phyloP scores from a whole-genome alignment of 768 basidiomycete species.

The Strobilomyces echinocephalus region DNA sequence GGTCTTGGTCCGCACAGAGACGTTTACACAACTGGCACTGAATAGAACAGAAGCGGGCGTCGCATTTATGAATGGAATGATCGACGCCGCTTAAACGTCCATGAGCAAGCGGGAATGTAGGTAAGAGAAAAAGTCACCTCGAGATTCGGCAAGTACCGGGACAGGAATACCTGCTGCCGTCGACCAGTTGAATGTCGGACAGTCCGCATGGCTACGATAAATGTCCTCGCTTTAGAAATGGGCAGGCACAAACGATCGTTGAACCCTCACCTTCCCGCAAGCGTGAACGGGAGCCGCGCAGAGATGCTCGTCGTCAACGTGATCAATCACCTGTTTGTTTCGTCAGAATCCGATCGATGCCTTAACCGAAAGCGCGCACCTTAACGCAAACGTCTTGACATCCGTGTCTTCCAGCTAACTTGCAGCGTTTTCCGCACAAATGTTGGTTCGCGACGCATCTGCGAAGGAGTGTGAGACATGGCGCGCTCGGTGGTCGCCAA shows the following conservation, averaged over 20 bases:
- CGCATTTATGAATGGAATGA: constrained; percentile 48
- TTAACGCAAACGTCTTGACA: constrained; percentile 51
- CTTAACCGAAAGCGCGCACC: constrained; percentile 25
- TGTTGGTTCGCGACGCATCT: constrained; percentile 53
- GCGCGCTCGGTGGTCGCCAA: background rate
- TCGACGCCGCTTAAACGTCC: constrained; percentile 36
- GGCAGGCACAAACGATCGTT: background rate
- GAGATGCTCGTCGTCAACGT: constrained; percentile 45
- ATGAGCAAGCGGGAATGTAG: background rate
- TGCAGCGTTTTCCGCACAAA: constrained; percentile 52
- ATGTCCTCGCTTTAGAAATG: background rate
- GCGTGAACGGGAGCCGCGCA: constrained; percentile 51
- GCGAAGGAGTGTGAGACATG: background rate
- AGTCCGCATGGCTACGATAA: constrained; percentile 40
- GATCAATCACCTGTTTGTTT: constrained; percentile 39
- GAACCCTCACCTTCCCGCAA: constrained; percentile 45
- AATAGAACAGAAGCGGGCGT: constrained; percentile 49
- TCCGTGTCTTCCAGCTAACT: constrained; percentile 41
- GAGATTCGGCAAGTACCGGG: constrained; percentile 38
- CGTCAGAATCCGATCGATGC: background rate
- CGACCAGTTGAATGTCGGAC: constrained; percentile 24
- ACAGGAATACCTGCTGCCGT: constrained; percentile 38
- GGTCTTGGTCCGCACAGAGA: constrained; percentile 37
- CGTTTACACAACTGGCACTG: constrained; percentile 53
- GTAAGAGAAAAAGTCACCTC: constrained; percentile 28